Evolutionary conservation across 1,284 basidiomycete genomes (phyloP), one percentile per base, ranked within the genome.

Genomic region (Irpex sp.): DNA sequence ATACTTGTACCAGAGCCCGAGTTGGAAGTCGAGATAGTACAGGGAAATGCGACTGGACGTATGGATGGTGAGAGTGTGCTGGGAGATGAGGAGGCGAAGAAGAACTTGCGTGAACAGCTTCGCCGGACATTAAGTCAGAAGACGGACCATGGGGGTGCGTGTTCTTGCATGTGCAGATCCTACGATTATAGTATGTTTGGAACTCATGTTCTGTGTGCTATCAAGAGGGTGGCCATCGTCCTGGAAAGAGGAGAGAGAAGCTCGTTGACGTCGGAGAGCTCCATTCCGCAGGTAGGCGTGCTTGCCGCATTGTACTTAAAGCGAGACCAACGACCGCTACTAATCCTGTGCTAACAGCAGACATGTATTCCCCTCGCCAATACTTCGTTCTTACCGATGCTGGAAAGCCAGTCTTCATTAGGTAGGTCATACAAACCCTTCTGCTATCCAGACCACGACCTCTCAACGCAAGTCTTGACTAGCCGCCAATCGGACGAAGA

Each of bases 371-470:
- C 59, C 85, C 84, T n/a, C 81, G 94, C 59, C 85, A 92, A 70
- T 98, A 97, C 74, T 97, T 92, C 70, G 86, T 97, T 8, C 81
- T 97, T n/a, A 97, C 94, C 0, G 88, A 95, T 67, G 95, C 96
- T 21, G 95, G 95, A 37, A 98, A 98, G 75, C 95, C 95, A 11
- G 94, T 97, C 13, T 97, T 93, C 72, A 82, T 88, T 26, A 92
- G 90, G 93, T 91, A 71, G 51, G 39, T 11, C 8, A 43, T 43
- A 9, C 15, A 43, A 11, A 9, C 15, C 15, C 39, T 43, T 9
- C 11, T 43, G 11, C 39, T 8, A 43, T 11, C 57, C 46, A 26
- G 50, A 7, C n/a, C 11, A 43, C 13, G 46, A 49, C 21, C 47
- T 19, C 57, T 61, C 55, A 31, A 58, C 54, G 43, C 31, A 69